Evolutionary conservation across 306 rosid species (phyloP), one percentile per base, ranked within the genome.

Genomic region (Boehmeria nivea): DNA sequence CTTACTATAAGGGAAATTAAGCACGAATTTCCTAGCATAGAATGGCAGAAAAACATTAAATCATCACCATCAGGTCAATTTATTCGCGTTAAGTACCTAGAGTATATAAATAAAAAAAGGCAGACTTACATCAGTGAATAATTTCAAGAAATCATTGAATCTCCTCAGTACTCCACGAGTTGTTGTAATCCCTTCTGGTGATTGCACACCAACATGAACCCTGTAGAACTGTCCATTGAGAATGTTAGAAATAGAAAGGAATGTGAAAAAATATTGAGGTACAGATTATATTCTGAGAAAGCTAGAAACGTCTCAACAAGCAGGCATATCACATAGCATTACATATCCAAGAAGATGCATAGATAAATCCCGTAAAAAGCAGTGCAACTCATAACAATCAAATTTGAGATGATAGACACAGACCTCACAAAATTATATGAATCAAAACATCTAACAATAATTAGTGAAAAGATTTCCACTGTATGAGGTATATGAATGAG

Each of bases 141-240:
- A 73, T 84, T 85, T 87, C 57, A 88, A 51, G 74, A 93, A 93
- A 83, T 93, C 96, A 67, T 88, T 93, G 81, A 93, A 93, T 77
- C 99, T 76, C 81, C 99, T 81, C 51, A 81, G 76, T 46, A 85
- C 76, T 74, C 85, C 83, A 56, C 61, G 81, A 54, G 72, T 45
- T 20, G 78, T 68, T 38, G 99, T 88, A 64, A 79, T 62, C 27
- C 94, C 97, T 68, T 80, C 91, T 1, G 91, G 90, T 65, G 96
- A 88, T 75, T 93, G 99, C 60, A 93, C 57, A 62, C 94, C 96
- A 74, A 93, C 88, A 74, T 88, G 94, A 61, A 93, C 81, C 96
- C 96, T 93, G 88, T 87, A 93, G 82, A 93, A 93, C 99, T 93
- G 99, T 75, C 80, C 86, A 78, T 59, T 70, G 49, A 79, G 64